Conservation (phyloP, 1,284 basidiomycete genomes). For the Sporisorium iseilematis-ciliati region DNA sequence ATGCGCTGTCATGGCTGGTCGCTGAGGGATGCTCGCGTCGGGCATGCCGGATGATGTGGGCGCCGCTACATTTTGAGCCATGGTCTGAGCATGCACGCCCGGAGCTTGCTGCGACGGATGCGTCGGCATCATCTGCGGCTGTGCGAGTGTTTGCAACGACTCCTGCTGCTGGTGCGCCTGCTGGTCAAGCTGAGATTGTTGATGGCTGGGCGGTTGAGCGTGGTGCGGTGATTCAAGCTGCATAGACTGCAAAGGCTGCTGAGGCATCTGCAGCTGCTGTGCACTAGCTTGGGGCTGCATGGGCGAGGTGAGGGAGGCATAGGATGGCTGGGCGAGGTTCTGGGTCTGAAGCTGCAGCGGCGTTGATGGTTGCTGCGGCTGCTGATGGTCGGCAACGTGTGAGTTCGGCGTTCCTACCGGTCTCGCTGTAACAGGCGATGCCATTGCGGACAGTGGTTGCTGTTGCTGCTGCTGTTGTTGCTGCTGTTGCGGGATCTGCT, state of each 20-base stretch:
- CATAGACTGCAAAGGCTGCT: conserved; percentile 19
- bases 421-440: conserved; percentile 29
- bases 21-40: conserved; percentile 21
- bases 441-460: conserved; percentile 11
- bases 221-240: conserved; percentile 35
- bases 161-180: conserved; percentile 14
- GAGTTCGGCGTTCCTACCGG: no score
- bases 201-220: conserved; percentile 13
- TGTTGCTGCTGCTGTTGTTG: conserved; percentile 18
- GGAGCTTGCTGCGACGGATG: conserved; percentile 32
- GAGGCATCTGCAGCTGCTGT: conserved; percentile 30
- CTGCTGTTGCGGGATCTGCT: conserved; percentile 20
- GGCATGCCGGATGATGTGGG: conserved; percentile 3
- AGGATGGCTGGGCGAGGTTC: conserved; percentile 20
- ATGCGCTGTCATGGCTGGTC: conserved; percentile 32
- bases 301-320: conserved; percentile 30
- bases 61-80: conserved; percentile 18
- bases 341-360: conserved; percentile 25
- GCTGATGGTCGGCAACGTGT: conserved; percentile 1
- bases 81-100: conserved; percentile 14
- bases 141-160: neutral
- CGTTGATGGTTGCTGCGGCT: conserved; percentile 16
- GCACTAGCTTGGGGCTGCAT: conserved; percentile 27
- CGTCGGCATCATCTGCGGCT: conserved; percentile 35
- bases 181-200: conserved; percentile 11